phyloP scores from a whole-genome alignment of 2,329 filamentous ascomycete species.

The Penicillium corylophilum region DNA sequence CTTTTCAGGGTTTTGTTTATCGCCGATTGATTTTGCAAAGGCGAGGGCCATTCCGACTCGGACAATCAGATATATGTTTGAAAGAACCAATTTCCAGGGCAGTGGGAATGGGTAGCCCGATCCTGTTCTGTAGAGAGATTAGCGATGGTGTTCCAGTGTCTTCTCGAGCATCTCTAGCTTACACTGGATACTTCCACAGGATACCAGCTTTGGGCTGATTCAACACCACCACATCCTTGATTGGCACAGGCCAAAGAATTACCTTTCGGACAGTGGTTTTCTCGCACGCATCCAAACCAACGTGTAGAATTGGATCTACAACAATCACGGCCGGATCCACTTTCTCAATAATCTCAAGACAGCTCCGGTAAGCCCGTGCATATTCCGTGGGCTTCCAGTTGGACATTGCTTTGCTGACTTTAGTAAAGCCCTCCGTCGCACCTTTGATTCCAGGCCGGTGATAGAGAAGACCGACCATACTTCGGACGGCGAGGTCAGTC shows the following conservation, averaged over 20 bases:
- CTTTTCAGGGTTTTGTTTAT: conserved; percentile 27
- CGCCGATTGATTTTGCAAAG: conserved; percentile 12
- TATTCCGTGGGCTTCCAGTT: conserved; percentile 45
- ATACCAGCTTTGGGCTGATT: conserved; percentile 39
- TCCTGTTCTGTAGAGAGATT: conserved; percentile 34
- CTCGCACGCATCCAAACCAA: conserved; percentile 46
- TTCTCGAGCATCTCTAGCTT: not conserved
- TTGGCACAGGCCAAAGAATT: conserved; percentile 48
- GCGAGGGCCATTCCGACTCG: conserved; percentile 13
- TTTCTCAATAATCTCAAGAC: conserved; percentile 38
- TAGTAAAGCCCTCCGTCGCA: conserved; percentile 33
- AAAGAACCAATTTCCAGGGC: conserved; percentile 43
- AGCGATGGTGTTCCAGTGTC: not conserved
- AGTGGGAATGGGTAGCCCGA: conserved; percentile 50
- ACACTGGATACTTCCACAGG: conserved; percentile 38
- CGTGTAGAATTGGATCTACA: conserved; percentile 47
- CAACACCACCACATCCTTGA: conserved; percentile 41
- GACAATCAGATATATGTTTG: conserved; percentile 45
- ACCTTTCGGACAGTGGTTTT: conserved; percentile 35
- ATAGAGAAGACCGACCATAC: conserved; percentile 24
- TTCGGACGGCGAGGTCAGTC: conserved; percentile 35
- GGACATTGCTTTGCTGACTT: conserved; percentile 28
- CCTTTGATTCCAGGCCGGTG: conserved; percentile 37
- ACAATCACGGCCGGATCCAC: conserved; percentile 44
- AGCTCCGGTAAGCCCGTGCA: conserved; percentile 40